Conservation (phyloP, 2,329 filamentous ascomycete species). For the Rutstroemia sp. region DNA sequence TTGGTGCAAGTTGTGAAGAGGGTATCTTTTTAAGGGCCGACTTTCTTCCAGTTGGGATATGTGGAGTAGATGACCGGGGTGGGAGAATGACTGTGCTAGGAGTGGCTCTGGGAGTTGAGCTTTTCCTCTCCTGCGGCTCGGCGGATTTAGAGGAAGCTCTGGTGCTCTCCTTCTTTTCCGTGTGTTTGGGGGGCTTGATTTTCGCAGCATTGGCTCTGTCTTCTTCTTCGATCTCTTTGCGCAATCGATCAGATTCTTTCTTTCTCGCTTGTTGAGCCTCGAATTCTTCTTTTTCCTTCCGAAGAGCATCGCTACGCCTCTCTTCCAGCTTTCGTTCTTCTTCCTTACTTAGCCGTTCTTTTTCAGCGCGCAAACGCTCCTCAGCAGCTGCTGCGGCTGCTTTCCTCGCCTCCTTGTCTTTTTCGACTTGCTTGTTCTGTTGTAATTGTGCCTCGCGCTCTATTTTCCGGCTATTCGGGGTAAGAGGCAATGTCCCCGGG, state of each 20-base stretch:
- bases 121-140: slow-evolving; percentile 1
- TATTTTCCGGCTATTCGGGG: slow-evolving; percentile 21
- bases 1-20: slow-evolving; percentile 17
- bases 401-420: slow-evolving; percentile 14
- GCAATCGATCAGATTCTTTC: slow-evolving; percentile 11
- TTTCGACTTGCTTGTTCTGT: slow-evolving; percentile 12
- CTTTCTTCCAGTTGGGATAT: slow-evolving; percentile 21
- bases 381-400: slow-evolving; percentile 20
- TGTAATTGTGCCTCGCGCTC: slow-evolving; percentile 15
- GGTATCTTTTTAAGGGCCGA: slow-evolving; percentile 17
- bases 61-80: slow-evolving; percentile 21
- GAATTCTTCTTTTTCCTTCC: slow-evolving; percentile 13
- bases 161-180: background rate
- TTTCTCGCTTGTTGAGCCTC: slow-evolving; percentile 8
- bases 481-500: slow-evolving; percentile 20
- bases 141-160: background rate
- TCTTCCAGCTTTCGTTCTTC: slow-evolving; percentile 13
- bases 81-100: slow-evolving; percentile 13
- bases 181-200: background rate
- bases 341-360: slow-evolving; percentile 15
- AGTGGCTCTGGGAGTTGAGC: slow-evolving; percentile 8
- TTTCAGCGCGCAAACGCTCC: slow-evolving; percentile 13
- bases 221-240: slow-evolving; percentile 7
- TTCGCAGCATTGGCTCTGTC: slow-evolving; percentile 4
- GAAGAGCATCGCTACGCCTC: slow-evolving; percentile 7